A percentile compares a stretch with the other conserved stretches of the same genome.
Conservation (phyloP, 2,329 filamentous ascomycete genomes). For the Xylaria sp. region DNA sequence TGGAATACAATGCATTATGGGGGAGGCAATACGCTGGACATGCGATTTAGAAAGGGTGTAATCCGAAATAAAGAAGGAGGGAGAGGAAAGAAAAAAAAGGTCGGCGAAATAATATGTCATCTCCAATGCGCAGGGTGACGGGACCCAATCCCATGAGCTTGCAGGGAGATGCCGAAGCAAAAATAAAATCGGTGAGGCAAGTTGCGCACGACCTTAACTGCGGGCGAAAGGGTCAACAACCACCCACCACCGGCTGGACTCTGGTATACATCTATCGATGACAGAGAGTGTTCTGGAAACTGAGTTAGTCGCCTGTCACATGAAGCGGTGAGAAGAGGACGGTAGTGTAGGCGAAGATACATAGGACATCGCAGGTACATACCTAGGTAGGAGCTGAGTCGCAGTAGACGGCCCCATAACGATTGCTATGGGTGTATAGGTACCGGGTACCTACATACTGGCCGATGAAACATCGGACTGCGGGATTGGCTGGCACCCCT, state of each 20-base stretch:
- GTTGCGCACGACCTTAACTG: conserved; percentile 16
- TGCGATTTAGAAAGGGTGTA: background rate
- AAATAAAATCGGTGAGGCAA: conserved; percentile 24
- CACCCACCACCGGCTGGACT: conserved; percentile 8
- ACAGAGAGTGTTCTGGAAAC: background rate
- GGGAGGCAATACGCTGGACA: background rate
- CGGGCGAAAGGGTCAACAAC: conserved; percentile 22
- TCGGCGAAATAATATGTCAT: conserved; percentile 4
- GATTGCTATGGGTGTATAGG: too few species aligned
- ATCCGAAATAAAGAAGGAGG: background rate
- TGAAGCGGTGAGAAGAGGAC: conserved; percentile 29
- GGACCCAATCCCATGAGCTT: conserved; percentile 6
- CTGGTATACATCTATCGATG: background rate
- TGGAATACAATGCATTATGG: background rate
- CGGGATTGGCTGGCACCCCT: background rate
- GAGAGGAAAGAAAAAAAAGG: background rate
- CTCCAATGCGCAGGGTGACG: conserved; percentile 3
- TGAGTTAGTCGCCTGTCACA: conserved; percentile 4
- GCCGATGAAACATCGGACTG: background rate
- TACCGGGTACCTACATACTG: background rate
- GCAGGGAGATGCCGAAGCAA: background rate
- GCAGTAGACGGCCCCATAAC: background rate
- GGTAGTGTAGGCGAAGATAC: background rate
- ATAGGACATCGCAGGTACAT: conserved; percentile 24
- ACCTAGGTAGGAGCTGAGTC: background rate